Conservation (phyloP, 73 alveolate species). For the Tetrahymena borealis region DNA sequence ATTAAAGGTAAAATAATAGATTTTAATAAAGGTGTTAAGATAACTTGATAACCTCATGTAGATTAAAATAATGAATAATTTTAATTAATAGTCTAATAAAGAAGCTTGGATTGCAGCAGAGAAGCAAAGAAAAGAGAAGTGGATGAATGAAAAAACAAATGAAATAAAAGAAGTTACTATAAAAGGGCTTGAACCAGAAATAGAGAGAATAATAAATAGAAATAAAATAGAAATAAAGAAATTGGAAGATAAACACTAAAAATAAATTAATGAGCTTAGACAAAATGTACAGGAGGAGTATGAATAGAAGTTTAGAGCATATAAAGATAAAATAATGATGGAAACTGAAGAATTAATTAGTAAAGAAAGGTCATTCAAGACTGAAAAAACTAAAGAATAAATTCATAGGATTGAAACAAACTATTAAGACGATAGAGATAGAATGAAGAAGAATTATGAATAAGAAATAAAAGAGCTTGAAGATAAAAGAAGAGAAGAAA, state of each 20-base stretch:
- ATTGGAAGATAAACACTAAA: conserved; percentile 60
- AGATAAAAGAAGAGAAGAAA: conserved; percentile 31
- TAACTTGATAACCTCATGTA: background rate
- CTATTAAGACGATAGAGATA: conserved; percentile 65
- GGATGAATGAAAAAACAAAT: conserved; percentile 86
- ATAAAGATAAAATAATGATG: conserved; percentile 66
- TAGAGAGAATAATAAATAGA: conserved; percentile 70
- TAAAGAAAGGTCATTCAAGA: conserved; percentile 64
- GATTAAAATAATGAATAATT: background rate
- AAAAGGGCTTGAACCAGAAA: conserved; percentile 92
- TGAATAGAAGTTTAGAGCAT: conserved; percentile 66
- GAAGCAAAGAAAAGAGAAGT: conserved; percentile 79
- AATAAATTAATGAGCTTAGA: conserved; percentile 53
- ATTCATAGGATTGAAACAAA: conserved; percentile 61
- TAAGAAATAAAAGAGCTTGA: conserved; percentile 33
- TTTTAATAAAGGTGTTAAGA: background rate
- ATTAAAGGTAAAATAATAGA: conserved; percentile 54
- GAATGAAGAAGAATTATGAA: conserved; percentile 53
- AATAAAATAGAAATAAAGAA: conserved; percentile 76
- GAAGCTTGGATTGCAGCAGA: conserved; percentile 92
- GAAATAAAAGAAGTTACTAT: conserved; percentile 88
- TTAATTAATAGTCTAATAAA: conserved; percentile 10
- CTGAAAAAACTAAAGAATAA: conserved; percentile 50
- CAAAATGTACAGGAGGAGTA: conserved; percentile 62
- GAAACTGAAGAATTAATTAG: conserved; percentile 82